Evolutionary conservation across 148 eudicot genomes (phyloP).

Genomic region (Nepenthes gracilis): DNA sequence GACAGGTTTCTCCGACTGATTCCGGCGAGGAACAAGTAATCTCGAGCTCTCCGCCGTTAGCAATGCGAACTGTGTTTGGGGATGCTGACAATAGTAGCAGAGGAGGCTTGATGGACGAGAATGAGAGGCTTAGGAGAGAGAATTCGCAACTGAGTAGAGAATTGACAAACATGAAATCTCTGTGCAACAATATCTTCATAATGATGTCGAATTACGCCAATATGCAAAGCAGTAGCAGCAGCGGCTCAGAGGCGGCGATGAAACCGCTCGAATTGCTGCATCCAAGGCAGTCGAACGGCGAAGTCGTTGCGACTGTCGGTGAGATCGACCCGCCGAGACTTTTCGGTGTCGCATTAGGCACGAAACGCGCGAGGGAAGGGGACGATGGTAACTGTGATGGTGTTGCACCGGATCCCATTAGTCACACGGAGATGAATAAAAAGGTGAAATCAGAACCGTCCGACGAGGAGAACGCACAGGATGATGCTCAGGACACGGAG

Average conservation of each 20-base stretch:
- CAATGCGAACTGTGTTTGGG: constrained; percentile 15
- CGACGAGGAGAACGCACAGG: constrained; percentile 12
- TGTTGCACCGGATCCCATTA: constrained; percentile 16
- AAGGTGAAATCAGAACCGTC: constrained; percentile 63
- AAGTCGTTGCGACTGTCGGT: neutral
- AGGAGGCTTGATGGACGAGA: constrained; percentile 55
- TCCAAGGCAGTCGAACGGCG: constrained; percentile 7
- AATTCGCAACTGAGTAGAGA: constrained; percentile 55
- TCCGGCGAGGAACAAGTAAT: constrained; percentile 72
- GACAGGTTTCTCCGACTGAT: constrained; percentile 24
- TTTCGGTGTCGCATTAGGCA: constrained; percentile 61
- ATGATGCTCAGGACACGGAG: constrained; percentile 15
- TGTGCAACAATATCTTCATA: constrained; percentile 56
- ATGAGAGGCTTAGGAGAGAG: constrained; percentile 57
- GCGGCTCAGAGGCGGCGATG: neutral
- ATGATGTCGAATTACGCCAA: constrained; percentile 47
- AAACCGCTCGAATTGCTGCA: constrained; percentile 46
- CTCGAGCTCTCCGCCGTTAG: constrained; percentile 54
- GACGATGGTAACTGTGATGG: constrained; percentile 5
- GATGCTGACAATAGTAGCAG: constrained; percentile 11
- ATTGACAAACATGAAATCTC: constrained; percentile 52
- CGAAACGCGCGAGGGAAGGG: constrained; percentile 45
- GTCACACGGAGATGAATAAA: constrained; percentile 28
- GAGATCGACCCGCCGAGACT: constrained; percentile 18
- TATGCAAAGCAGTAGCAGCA: neutral